phyloP scores from a whole-genome alignment of 495 filamentous ascomycete genomes.

The Aspergillus campestris region DNA sequence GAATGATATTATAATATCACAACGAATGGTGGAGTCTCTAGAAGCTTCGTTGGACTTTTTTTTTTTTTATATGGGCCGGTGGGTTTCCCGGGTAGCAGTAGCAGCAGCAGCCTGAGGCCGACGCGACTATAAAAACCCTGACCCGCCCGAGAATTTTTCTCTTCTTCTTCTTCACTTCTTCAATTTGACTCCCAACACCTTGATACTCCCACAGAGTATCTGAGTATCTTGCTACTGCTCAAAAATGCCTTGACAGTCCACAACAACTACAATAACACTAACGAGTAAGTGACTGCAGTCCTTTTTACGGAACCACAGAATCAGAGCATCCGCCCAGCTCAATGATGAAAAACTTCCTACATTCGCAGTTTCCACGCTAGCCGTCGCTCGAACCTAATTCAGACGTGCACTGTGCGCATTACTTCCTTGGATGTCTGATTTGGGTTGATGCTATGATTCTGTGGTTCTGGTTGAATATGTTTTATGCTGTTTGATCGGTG shows the following conservation, averaged over 20 bases:
- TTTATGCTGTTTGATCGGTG: not conserved
- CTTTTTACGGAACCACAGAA: slow-evolving; percentile 14
- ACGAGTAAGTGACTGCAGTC: slow-evolving; percentile 12
- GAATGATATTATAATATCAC: not conserved
- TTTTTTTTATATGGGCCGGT: slow-evolving; percentile 6
- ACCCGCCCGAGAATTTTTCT: slow-evolving; percentile 22
- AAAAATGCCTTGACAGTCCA: not conserved
- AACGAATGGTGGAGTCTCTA: slow-evolving; percentile 13
- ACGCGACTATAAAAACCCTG: slow-evolving; percentile 26
- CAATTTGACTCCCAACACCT: not conserved
- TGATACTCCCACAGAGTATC: too few species aligned
- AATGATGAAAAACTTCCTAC: slow-evolving; percentile 45
- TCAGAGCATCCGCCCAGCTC: slow-evolving; percentile 7
- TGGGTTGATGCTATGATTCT: slow-evolving; percentile 4
- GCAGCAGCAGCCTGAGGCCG: slow-evolving; percentile 18
- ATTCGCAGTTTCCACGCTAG: slow-evolving; percentile 51
- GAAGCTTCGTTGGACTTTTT: slow-evolving; percentile 14
- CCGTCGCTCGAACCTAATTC: slow-evolving; percentile 41
- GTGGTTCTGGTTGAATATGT: slow-evolving; percentile 1
- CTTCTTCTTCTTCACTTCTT: slow-evolving; percentile 16
- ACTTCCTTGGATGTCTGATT: slow-evolving; percentile 50
- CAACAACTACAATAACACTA: not conserved
- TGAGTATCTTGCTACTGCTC: too few species aligned
- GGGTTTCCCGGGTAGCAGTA: slow-evolving; percentile 20
- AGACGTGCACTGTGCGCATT: slow-evolving; percentile 38